phyloP scores from a whole-genome alignment of 176 grass and related monocot species.

The Tuctoria greenei region DNA sequence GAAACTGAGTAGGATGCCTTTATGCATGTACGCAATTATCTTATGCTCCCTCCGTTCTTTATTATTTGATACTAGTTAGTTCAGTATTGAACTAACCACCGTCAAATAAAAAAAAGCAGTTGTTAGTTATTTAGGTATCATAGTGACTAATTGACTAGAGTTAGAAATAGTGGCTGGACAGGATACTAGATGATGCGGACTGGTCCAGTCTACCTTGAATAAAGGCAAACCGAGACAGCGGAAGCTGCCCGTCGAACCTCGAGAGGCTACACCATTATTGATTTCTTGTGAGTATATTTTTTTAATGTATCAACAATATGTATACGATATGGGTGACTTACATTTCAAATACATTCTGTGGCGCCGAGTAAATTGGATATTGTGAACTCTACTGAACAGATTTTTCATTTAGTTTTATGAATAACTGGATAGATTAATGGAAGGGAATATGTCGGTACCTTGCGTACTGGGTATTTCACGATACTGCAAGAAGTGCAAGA shows the following conservation, averaged over 20 bases:
- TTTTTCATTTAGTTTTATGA: not conserved
- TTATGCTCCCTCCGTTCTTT: too few species aligned
- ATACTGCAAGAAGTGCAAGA: too few species aligned
- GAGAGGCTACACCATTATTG: constrained; percentile 17
- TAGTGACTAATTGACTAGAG: constrained; percentile 13
- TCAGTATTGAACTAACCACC: too few species aligned
- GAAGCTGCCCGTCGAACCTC: not conserved
- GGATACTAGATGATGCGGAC: not conserved
- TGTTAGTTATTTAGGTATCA: constrained; percentile 15
- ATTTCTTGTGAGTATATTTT: not conserved
- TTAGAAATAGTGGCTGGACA: constrained; percentile 28
- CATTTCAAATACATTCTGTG: not conserved
- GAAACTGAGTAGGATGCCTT: constrained; percentile 3
- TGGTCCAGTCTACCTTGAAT: constrained; percentile 19
- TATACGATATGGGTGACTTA: not conserved
- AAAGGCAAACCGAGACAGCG: constrained; percentile 11
- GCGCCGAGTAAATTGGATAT: not conserved
- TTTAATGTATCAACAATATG: constrained; percentile 1
- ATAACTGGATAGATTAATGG: not conserved
- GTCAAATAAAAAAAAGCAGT: too few species aligned
- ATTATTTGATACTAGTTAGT: too few species aligned
- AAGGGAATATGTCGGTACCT: too few species aligned
- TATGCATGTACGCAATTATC: constrained; percentile 27
- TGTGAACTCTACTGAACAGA: too few species aligned
- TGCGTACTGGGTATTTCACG: too few species aligned